Evolutionary conservation across 257 asterid species (phyloP), one percentile per base, ranked within the genome.

Genomic region (Solanum rostratum): DNA sequence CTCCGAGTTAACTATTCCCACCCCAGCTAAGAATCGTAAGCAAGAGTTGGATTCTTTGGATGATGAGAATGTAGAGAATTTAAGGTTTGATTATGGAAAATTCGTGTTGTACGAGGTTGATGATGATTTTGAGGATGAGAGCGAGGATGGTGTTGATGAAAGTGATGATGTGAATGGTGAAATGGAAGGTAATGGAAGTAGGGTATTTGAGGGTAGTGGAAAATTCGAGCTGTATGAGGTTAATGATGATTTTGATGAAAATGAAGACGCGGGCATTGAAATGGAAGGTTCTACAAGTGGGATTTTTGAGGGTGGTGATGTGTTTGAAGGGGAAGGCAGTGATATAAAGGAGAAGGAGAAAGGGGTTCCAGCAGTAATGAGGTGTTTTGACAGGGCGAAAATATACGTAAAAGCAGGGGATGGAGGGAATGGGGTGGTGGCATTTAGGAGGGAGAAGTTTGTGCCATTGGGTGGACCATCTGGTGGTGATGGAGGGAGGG

Each of bases 401-500:
- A 91, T 95, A 82, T 94, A 43, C 55, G 98, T 90, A 43, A 94
- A 93, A 90, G 91, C 98, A 1, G 99, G 99, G 54, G 96, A 97
- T 86, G 98, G 99, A 20, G 99, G 99, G 14, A 92, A 95, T 29
- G 99, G 99, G 2, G 98, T 93, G 68, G 97, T 97, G 85, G 98
- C 99, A 8, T 93, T 97, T 82, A 89, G 99, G 88, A 88, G 99
- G 88, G 99, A 97, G 92, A 97, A 94, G 90, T 97, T 85, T 84
- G 97, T 97, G 30, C 99, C 99, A 0, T 87, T 91, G 7, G 98
- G 99, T 78, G 99, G 99, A 73, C 99, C 98, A 4, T 92, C 98
- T 4, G 98, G 99, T 3, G 99, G 98, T 57, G 98, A 95, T 89
- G 99, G 99, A 54, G 98, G 98, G 76, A 93, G 96, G 88, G 99